Percentiles rank a stretch among this genome's conserved stretches.
Evolutionary conservation across 2,329 filamentous ascomycete genomes (phyloP).

Genomic region (Orbilia quercus): DNA sequence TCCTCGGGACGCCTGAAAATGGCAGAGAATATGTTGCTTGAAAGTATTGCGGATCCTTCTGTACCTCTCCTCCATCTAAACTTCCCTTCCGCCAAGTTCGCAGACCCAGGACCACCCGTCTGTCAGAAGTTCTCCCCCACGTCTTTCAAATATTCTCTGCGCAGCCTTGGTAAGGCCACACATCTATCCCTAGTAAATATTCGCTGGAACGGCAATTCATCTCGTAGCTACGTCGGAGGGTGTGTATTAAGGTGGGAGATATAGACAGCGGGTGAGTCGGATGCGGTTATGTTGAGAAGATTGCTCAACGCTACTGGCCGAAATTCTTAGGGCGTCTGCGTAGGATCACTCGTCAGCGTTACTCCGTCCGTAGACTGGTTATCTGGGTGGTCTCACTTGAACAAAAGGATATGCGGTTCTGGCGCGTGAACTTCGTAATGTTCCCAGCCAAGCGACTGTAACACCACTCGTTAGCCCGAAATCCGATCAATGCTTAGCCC

Average conservation of each 20-base stretch:
- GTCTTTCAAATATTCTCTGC: constrained; percentile 5
- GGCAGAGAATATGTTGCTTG: constrained; percentile 27
- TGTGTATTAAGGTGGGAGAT: constrained; percentile 3
- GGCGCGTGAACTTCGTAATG: constrained; percentile 99
- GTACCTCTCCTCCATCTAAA: background rate
- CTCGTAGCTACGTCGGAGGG: constrained; percentile 3
- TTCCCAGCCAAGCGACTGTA: constrained; percentile 80
- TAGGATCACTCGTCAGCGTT: background rate
- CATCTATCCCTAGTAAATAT: constrained; percentile 7
- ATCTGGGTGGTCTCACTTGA: constrained; percentile 77
- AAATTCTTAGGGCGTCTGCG: constrained; percentile 49
- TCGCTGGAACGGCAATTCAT: constrained; percentile 2
- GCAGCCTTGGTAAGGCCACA: constrained; percentile 3
- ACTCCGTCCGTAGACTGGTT: no score
- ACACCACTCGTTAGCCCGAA: constrained; percentile 45
- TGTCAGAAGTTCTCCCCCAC: background rate
- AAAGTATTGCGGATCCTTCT: background rate
- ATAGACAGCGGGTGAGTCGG: background rate
- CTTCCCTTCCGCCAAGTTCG: background rate
- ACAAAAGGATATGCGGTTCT: constrained; percentile 96
- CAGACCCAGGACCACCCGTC: background rate
- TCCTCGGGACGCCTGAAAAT: constrained; percentile 56
- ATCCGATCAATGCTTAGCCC: background rate
- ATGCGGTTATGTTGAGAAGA: background rate
- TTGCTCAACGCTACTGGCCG: constrained; percentile 19